Conservation (phyloP, 257 asterid species). For the Primulina huaijiensis region DNA sequence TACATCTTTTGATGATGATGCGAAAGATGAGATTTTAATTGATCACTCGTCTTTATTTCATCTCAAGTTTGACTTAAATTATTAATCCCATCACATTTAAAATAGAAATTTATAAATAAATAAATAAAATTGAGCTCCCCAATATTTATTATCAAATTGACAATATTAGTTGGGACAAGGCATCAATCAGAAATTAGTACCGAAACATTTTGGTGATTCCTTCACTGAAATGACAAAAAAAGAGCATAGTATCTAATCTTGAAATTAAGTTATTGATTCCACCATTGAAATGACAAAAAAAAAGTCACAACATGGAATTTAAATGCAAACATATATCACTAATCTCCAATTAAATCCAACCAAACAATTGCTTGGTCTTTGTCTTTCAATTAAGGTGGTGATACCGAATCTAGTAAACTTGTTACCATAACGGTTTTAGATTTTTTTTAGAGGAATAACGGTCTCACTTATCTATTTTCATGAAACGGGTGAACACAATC, state of each 20-base stretch:
- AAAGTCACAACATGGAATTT: background rate
- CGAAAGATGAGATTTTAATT: too few species aligned
- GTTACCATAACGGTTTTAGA: background rate
- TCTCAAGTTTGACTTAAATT: too few species aligned
- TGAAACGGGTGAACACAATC: too few species aligned
- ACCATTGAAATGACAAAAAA: background rate
- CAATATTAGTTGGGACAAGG: background rate
- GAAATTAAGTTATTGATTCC: background rate
- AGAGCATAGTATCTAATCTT: background rate
- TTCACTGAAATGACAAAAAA: constrained; percentile 14
- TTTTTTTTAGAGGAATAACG: too few species aligned
- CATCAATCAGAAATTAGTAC: constrained; percentile 19
- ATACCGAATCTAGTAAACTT: background rate
- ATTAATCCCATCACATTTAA: too few species aligned
- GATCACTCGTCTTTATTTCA: too few species aligned
- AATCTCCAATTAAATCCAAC: background rate
- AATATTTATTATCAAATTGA: too few species aligned
- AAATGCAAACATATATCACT: background rate
- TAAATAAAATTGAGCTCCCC: too few species aligned
- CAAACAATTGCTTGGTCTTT: background rate
- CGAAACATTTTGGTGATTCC: constrained; percentile 18
- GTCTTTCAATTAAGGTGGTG: background rate
- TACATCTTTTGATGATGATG: too few species aligned
- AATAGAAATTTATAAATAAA: too few species aligned
- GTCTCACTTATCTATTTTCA: too few species aligned